Base-by-base conservation (phyloP, 768 basidiomycete species). In the Neoboletus subvelutipes region DNA sequence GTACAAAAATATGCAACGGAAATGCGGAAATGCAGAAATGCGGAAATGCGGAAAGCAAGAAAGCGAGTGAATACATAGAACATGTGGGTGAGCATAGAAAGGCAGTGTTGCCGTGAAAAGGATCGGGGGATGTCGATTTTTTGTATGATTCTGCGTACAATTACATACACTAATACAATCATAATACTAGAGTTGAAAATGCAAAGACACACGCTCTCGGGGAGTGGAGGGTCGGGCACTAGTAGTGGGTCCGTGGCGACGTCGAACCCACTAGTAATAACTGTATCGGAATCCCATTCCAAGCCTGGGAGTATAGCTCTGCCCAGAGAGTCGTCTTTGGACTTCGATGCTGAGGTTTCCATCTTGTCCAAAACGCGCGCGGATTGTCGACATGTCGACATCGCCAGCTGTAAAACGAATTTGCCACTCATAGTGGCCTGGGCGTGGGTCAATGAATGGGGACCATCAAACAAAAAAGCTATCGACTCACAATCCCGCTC, bases 361-460 rank as follows among this genome's bases (percentile, higher is more conserved):
- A 31, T 75, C 72, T 7, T 70, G 67, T 45, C 76, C 78, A 47
- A 83, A 78, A 43, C 74, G 77, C 9, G 82, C 84, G 31, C 80
- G 78, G 28, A 83, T 77, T 13, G 75, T 73, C 8, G 74, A 61
- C 78, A 84, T 79, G 65, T 85, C 80, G 52, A 82, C 77, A 57
- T 86, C 84, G 11, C 75, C 71, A 11, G 80, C 77, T 33, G 81
- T 65, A 57, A 86, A 86, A 18, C 68, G 71, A 60, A 84, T 79
- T 55, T 80, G 76, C 84, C 84, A 86, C 59, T 84, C 84, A 59
- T 81, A 84, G 63, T 84, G 84, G 61, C 80, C 84, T 86, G 55
- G 17, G 33, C 28, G 47, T 40, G 34, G 46, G 29, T 60, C 13
- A 60, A 49, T 56, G 45, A 53, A 42, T 24, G 29, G n/a, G n/a